Evolutionary conservation across 2,329 filamentous ascomycete species (phyloP), one percentile per base, ranked within the genome.

Genomic region (Penicillium sp.): DNA sequence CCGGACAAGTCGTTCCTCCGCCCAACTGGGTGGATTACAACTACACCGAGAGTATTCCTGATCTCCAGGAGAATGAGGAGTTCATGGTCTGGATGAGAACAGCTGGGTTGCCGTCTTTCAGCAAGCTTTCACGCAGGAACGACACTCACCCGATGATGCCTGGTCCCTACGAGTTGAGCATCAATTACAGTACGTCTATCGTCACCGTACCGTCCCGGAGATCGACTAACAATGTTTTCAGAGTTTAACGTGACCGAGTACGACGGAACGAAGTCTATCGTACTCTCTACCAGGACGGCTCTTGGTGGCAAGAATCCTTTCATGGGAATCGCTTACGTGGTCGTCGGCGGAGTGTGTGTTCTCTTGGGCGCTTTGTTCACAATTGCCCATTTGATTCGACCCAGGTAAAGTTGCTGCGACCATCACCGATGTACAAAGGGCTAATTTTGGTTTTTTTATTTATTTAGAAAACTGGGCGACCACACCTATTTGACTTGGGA

Each of bases 1-100:
- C 77, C 35, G 72, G 77, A 24, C 74, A 90, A 2, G 85, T 96
- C 11, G 74, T 87, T 0, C 91, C 92, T 0, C 94, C 94, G 1
- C 91, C 89, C 4, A 95, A 96, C 71, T 99, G 94, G 94, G 69
- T 75, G 16, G 66, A 79, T 11, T 81, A 83, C 51, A 96, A 87
- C 55, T 96, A 96, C 67, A 70, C 77, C 0, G 74, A 81, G 0
- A 79, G 81, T 2, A 85, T 90, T 20, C 90, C 91, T 0, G 74
- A 94, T 62, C 71, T 97, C 16, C 80, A 86, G 56, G 75, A 84
- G 0, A 86, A 90, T 74, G 88, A 96, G 70, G 84, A 85, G 39
- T 95, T 99, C 71, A 92, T 96, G 74, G 92, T 97, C 20, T 99
- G 94, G 94, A 99, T 99, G 94, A 86, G 94, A 63, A 95, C 95